phyloP scores from a whole-genome alignment of 2,329 filamentous ascomycete genomes.

The Fusarium sp. region DNA sequence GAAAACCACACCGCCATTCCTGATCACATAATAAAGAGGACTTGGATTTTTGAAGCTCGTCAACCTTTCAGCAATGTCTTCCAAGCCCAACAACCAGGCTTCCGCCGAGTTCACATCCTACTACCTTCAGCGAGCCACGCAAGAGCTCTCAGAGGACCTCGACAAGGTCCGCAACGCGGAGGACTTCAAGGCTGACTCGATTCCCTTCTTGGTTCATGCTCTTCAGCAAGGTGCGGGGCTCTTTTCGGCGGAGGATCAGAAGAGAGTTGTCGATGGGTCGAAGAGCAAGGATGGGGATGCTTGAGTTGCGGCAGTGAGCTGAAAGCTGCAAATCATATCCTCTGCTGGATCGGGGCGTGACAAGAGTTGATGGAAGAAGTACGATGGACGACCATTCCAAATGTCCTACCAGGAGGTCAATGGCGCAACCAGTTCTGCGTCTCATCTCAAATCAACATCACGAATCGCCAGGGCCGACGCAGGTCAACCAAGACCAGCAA shows the following conservation, averaged over 20 bases:
- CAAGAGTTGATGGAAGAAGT: too few relatives aligned
- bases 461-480: background rate
- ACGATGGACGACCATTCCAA: too few relatives aligned
- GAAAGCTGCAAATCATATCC: too few relatives aligned
- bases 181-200: conserved; percentile 75
- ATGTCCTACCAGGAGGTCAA: too few relatives aligned
- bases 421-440: background rate
- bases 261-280: conserved; percentile 37
- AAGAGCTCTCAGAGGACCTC: conserved; percentile 79
- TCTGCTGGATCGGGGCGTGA: too few relatives aligned
- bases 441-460: background rate
- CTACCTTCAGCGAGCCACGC: conserved; percentile 76
- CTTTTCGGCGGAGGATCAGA: conserved; percentile 61
- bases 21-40: too few relatives aligned
- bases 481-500: background rate
- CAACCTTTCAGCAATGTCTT: conserved; percentile 25
- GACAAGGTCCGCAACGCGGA: conserved; percentile 75
- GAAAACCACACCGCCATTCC: background rate
- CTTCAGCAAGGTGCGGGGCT: conserved; percentile 74
- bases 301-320: background rate
- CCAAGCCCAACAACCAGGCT: conserved; percentile 24
- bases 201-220: conserved; percentile 74
- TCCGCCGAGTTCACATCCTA: conserved; percentile 67
- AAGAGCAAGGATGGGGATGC: conserved; percentile 28
- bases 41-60: too few relatives aligned